Evolutionary conservation across 2,329 filamentous ascomycete species (phyloP), one percentile per base, ranked within the genome.

Genomic region (Talaromyces sp.): DNA sequence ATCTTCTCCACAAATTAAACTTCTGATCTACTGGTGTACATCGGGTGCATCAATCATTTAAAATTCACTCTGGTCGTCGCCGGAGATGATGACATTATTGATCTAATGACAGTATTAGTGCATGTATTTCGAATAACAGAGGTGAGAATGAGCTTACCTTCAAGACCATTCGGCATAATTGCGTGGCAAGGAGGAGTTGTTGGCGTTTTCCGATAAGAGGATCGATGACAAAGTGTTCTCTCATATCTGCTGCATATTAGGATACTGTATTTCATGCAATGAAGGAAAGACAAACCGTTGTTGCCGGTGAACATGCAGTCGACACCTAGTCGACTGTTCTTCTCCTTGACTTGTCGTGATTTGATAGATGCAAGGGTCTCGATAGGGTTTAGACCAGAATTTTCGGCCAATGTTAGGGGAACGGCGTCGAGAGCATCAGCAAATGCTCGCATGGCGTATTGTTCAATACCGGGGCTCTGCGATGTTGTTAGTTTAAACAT

Each of bases 391-490:
- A 98, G 84, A 68, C 95, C 95, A 71, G 92, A 96, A 85, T 99
- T 99, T 85, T 99, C 94, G 10, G 95, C 93, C 67, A 99, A 85
- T 1, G 95, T 92, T 92, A 99, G 95, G 38, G 95, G 95, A 1
- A 99, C 86, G 1, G 91, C 86, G 78, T 99, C 95, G 40, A 99
- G 87, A 5, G 95, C 96, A 79, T 98, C 94, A 67, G 95, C 88
- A 76, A 99, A 99, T 27, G 95, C 95, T 68, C 95, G 91, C 94
- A 99, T 99, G 70, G 94, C 93, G 79, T 99, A 99, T 81, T 99
- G 95, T 81, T 97, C 94, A 45, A 99, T 87, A n/a, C 95, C 95
- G 27, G 93, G 92, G 61, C 92, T 97, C 88, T n/a, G n/a, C n/a
- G n/a, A n/a, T n/a, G n/a, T n/a, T n/a, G n/a, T n/a, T n/a, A n/a